Evolutionary conservation across 352 stramenopile genomes (phyloP), one percentile per base, ranked within the genome.

Genomic region (Elongisporangium anandrum): DNA sequence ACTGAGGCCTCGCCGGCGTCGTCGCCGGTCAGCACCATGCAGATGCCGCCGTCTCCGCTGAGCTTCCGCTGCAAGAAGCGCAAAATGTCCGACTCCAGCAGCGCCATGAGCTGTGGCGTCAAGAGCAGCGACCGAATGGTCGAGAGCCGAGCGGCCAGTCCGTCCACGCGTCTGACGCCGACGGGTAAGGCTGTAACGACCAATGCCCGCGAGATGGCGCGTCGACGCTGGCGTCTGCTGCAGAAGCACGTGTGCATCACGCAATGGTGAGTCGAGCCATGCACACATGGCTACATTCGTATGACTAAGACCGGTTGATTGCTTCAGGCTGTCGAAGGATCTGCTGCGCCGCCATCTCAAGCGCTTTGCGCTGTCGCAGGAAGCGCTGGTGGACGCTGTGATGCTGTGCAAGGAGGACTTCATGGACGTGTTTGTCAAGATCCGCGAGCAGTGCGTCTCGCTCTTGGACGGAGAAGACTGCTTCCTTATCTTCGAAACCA

Each of bases 201-300:
- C 34, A 17, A 17, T 15, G 38, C 75, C 26, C 60, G 78, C 59
- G 72, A 75, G 53, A 67, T 54, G 12, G 72, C 72, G 16, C 73
- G 68, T 8, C 52, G 72, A 16, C 74, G 74, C 17, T 90, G 80
- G 80, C 74, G 74, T 15, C 57, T 88, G 38, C 64, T 90, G 39
- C 77, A 79, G 52, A 82, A 76, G 34, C 76, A 88, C 50, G 78
- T 90, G 22, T 79, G 80, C 56, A 81, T 84, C 62, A 82, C 75
- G 21, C 77, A 79, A 56, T 83, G 80, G 79, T 85, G 52, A n/a
- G 70, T 47, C 29, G 0, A 15, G 29, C 5, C 29, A 15, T 41
- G 29, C 9, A 8, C 4, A 15, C 34, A 45, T 45, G 34, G 34
- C 34, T 45, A 17, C 34, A 45, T 17, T 45, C 34, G 34, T 15